Evolutionary conservation across 2,329 filamentous ascomycete species (phyloP).

Genomic region (Trichoderma lentiforme): DNA sequence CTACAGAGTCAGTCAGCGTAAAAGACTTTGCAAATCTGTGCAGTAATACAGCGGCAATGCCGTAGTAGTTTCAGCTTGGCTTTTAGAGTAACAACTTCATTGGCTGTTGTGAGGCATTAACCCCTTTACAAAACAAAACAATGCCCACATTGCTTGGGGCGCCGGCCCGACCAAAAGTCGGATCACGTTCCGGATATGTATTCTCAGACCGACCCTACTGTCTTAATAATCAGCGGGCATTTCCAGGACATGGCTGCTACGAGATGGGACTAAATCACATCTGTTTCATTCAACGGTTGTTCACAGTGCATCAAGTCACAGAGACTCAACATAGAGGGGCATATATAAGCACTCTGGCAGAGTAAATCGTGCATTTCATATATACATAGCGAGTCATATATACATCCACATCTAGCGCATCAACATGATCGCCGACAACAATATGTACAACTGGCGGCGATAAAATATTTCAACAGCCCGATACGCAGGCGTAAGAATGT

Average conservation of each 20-base stretch:
- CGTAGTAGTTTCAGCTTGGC: neutral
- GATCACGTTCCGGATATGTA: neutral
- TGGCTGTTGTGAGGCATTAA: neutral
- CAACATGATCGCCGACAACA: neutral
- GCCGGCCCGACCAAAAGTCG: neutral
- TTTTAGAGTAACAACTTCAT: neutral
- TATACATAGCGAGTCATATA: constrained; percentile 17
- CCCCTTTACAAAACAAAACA: neutral
- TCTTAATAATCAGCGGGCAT: neutral
- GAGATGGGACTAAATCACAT: neutral
- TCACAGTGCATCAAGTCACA: neutral
- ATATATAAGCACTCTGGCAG: neutral
- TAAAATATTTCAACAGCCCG: neutral
- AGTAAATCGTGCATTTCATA: constrained; percentile 14
- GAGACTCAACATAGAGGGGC: neutral
- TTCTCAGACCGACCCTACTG: neutral
- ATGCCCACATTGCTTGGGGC: neutral
- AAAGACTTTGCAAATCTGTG: neutral
- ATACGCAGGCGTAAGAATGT: neutral
- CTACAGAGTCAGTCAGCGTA: neutral
- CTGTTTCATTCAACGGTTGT: neutral
- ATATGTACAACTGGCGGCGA: constrained; percentile 14
- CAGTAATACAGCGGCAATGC: neutral
- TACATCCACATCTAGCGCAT: constrained; percentile 14
- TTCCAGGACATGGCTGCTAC: neutral